Evolutionary conservation across 73 alveolate species (phyloP).

Genomic region (Stentor coeruleus): DNA sequence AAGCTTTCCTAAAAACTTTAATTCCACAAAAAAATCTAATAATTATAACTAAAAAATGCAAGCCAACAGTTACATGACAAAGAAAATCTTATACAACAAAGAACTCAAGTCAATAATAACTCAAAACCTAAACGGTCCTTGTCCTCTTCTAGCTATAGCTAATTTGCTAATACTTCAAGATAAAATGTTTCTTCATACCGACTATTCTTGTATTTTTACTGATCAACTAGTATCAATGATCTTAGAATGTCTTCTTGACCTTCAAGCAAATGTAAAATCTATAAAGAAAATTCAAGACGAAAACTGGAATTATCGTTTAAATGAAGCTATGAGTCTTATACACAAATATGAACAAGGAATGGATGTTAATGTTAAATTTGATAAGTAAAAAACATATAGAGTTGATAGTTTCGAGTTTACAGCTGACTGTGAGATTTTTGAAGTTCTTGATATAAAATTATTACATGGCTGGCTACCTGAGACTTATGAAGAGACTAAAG

Average conservation of each 20-base stretch:
- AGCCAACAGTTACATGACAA: no score
- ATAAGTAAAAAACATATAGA: not conserved
- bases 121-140: slow-evolving; percentile 27
- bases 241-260: not conserved
- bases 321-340: not conserved
- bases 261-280: not conserved
- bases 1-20: no score
- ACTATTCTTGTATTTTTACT: not conserved
- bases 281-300: not conserved
- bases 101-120: not conserved
- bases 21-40: no score
- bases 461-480: slow-evolving; percentile 27
- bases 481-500: not conserved
- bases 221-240: slow-evolving; percentile 10
- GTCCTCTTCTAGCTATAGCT: slow-evolving; percentile 20
- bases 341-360: slow-evolving; percentile 9
- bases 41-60: no score
- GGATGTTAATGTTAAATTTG: slow-evolving; percentile 29
- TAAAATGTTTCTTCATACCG: not conserved
- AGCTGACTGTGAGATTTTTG: slow-evolving; percentile 11
- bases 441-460: not conserved
- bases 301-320: not conserved
- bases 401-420: slow-evolving; percentile 21
- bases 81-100: slow-evolving; percentile 2
- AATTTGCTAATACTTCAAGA: not conserved